phyloP scores from a whole-genome alignment of 176 grass and related monocot species.

The Juncus inflexus region DNA sequence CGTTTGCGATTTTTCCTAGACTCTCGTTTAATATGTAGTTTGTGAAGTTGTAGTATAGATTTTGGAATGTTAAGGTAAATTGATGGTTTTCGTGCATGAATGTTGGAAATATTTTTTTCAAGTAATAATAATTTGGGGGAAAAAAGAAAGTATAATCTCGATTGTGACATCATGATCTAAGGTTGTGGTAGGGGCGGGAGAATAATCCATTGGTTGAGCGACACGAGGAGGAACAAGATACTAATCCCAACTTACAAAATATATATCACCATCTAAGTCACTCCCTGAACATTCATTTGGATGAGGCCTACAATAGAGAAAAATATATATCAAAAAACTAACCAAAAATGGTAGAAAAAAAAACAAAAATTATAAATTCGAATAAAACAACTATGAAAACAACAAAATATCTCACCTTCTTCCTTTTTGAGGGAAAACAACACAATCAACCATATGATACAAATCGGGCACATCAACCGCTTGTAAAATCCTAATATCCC shows the following conservation, averaged over 20 bases:
- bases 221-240: slow-evolving; percentile 46
- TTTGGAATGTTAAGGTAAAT: too few relatives aligned
- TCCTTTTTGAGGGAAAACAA: slow-evolving; percentile 82
- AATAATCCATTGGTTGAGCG: slow-evolving; percentile 61
- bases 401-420: slow-evolving; percentile 37
- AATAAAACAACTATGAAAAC: slow-evolving; percentile 8
- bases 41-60: slow-evolving; percentile 36
- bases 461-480: slow-evolving; percentile 62
- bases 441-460: slow-evolving; percentile 67
- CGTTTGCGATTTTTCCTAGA: slow-evolving; percentile 61
- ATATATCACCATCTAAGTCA: slow-evolving; percentile 81
- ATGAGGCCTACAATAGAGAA: slow-evolving; percentile 45
- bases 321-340: neutral
- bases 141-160: slow-evolving; percentile 34
- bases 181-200: slow-evolving; percentile 42
- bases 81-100: too few relatives aligned
- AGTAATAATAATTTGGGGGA: neutral
- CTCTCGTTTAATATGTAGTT: slow-evolving; percentile 84
- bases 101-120: neutral
- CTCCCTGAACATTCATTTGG: slow-evolving; percentile 86
- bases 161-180: slow-evolving; percentile 70
- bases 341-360: slow-evolving; percentile 1
- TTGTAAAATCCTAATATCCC: slow-evolving; percentile 53
- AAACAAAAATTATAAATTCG: too few relatives aligned
- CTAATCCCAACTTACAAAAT: slow-evolving; percentile 71